Base-by-base conservation (phyloP, 495 filamentous ascomycete genomes). In the Penicillium salamii region DNA sequence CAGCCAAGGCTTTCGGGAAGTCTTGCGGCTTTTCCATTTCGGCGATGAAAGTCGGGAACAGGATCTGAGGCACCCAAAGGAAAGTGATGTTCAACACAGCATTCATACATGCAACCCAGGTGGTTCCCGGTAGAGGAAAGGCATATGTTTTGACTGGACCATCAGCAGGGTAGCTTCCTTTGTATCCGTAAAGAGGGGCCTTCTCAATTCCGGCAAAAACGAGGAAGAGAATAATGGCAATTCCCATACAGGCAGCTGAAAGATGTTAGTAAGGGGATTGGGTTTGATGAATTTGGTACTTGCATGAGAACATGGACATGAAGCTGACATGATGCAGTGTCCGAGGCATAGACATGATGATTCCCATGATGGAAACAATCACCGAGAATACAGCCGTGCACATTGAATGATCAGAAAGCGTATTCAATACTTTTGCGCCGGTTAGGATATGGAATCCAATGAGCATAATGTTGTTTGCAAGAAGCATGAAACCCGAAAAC, bases 1-100 rank as follows among this genome's bases (percentile, higher is more conserved):
- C 62, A 38, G 72, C 74, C 14, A 75, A 62, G 1, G 79, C 68
- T 44, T 81, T 79, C 53, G 79, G 77, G 40, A 78, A 79, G 46
- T 82, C 76, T 36, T 79, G 71, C 1, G 80, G 80, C 18, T 60
- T 59, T 49, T 77, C 69, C 79, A 83, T 82, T 56, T 83, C 80
- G 3, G 78, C 70, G 46, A 83, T 78, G 48, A 83, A 69, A 29
- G 73, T 75, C 19, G 79, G 79, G 57, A 83, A 82, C 57, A 80
- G 72, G 53, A 82, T 73, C 46, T 75, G 71, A 0, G 72, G 69
- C 6, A 77, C 69, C 71, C 70, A 75, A 55, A 75, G 62, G 51
- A 69, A 75, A 18, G 68, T 70, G 52, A 75, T 72, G 42, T 75
- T 75, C 2, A 73, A 42, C 3, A 75, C 69, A 14, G 71, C 74